A percentile compares a stretch with the other conserved stretches of the same genome.
Evolutionary conservation across 148 eudicot species (phyloP).

Genomic region (Cornus controversa): DNA sequence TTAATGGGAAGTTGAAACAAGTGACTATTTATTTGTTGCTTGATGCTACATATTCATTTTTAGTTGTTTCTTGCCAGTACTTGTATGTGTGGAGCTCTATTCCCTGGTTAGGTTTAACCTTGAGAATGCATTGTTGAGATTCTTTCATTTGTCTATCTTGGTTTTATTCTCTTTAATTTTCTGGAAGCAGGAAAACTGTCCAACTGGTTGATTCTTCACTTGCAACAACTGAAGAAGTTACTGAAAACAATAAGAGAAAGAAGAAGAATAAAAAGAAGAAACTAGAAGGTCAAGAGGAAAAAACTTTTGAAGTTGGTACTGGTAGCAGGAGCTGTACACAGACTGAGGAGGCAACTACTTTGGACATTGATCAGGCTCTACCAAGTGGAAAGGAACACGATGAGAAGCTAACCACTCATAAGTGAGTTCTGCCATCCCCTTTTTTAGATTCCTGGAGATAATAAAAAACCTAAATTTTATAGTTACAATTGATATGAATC

Average conservation of each 20-base stretch:
- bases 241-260: slow-evolving; percentile 41
- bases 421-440: slow-evolving; percentile 19
- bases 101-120: too few species aligned
- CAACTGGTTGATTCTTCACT: slow-evolving; percentile 15
- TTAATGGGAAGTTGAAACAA: background rate
- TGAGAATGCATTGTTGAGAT: background rate
- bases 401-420: slow-evolving; percentile 25
- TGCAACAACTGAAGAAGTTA: slow-evolving; percentile 14
- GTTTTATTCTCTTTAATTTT: background rate
- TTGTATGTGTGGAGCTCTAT: too few species aligned
- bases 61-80: background rate
- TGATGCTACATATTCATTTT: slow-evolving; percentile 8
- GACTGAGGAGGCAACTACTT: slow-evolving; percentile 8
- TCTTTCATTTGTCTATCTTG: background rate
- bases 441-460: background rate
- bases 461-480: background rate
- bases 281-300: slow-evolving; percentile 5
- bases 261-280: slow-evolving; percentile 57
- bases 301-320: too few species aligned
- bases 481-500: too few species aligned
- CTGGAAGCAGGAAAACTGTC: slow-evolving; percentile 21
- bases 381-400: slow-evolving; percentile 21
- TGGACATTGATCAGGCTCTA: slow-evolving; percentile 5
- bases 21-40: background rate
- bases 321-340: too few species aligned